Conservation (phyloP, 2,329 filamentous ascomycete genomes). For the Metarhizium sp. region DNA sequence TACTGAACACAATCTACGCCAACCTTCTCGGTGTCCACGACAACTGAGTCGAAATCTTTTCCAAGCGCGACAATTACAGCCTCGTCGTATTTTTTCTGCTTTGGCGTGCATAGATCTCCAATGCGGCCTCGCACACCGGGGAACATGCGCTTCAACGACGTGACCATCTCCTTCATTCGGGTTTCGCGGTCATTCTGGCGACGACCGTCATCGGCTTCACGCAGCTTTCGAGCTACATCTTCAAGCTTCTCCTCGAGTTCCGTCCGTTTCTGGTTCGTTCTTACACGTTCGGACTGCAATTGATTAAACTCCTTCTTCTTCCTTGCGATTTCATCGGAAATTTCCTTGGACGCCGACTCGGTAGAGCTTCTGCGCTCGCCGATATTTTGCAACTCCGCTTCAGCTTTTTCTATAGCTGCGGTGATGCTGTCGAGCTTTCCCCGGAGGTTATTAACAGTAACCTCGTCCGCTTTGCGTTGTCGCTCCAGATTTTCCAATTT, state of each 20-base stretch:
- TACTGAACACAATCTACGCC: constrained; percentile 92
- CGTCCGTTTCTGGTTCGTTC: constrained; percentile 70
- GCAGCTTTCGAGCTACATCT: constrained; percentile 69
- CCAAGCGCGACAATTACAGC: constrained; percentile 89
- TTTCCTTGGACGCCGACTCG: constrained; percentile 53
- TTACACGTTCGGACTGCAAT: constrained; percentile 72
- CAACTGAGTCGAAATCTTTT: constrained; percentile 84
- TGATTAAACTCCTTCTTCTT: constrained; percentile 91
- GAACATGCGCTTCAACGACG: constrained; percentile 80
- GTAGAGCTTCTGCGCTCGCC: constrained; percentile 57
- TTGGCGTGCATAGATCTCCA: constrained; percentile 86
- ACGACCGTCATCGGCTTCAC: constrained; percentile 75
- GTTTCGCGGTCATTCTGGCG: constrained; percentile 78
- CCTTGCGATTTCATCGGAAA: constrained; percentile 66
- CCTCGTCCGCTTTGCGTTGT: constrained; percentile 83
- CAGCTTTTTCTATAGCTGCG: constrained; percentile 62
- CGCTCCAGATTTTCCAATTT: constrained; percentile 80
- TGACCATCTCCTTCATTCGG: constrained; percentile 72
- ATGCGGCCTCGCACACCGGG: constrained; percentile 86
- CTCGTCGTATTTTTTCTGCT: constrained; percentile 93
- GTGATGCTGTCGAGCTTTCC: constrained; percentile 77
- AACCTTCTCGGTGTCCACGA: constrained; percentile 92
- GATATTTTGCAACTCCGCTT: constrained; percentile 60
- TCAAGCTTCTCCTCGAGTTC: constrained; percentile 90
- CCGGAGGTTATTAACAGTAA: constrained; percentile 80